A percentile compares a stretch with the other conserved stretches of the same genome.
Conservation (phyloP, 169 alveolate species). For the Plasmodium vivax region DNA sequence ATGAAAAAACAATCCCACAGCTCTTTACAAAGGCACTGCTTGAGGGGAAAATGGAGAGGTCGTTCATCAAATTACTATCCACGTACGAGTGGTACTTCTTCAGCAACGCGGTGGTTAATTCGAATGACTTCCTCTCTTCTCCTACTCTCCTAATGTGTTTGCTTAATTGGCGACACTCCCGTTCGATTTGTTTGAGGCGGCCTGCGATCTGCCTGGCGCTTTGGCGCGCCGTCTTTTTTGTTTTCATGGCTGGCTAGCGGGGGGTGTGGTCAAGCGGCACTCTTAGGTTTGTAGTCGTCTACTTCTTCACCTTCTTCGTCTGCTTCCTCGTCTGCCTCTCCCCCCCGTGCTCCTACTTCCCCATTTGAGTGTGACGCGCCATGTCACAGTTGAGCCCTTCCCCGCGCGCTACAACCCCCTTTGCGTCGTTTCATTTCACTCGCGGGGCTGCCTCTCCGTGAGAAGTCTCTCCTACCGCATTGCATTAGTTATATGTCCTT, state of each 20-base stretch:
- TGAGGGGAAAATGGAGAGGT: background rate
- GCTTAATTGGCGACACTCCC: slow-evolving; percentile 23
- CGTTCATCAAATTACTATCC: background rate
- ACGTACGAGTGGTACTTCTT: slow-evolving; percentile 22
- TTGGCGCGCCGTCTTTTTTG: background rate
- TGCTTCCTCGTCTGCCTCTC: background rate
- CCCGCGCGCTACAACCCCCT: background rate
- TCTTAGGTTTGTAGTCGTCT: background rate
- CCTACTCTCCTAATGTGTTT: slow-evolving; percentile 15
- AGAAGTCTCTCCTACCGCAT: background rate
- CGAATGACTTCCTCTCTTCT: slow-evolving; percentile 29
- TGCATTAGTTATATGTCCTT: background rate
- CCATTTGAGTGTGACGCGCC: background rate
- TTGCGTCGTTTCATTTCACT: background rate
- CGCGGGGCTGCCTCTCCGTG: background rate
- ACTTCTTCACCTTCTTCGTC: background rate
- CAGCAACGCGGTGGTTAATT: slow-evolving; percentile 19
- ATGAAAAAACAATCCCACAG: slow-evolving; percentile 53
- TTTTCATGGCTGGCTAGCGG: background rate
- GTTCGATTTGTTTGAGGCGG: slow-evolving; percentile 6
- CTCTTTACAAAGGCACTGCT: slow-evolving; percentile 4
- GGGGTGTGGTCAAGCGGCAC: background rate
- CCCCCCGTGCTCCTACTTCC: background rate
- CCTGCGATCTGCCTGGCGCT: background rate
- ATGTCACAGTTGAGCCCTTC: background rate